These are phyloP conservation scores for Aspergillus hiratsukae DNA, from an alignment of 2,329 filamentous ascomycete genomes.

Conservation along the genomic window DNA sequence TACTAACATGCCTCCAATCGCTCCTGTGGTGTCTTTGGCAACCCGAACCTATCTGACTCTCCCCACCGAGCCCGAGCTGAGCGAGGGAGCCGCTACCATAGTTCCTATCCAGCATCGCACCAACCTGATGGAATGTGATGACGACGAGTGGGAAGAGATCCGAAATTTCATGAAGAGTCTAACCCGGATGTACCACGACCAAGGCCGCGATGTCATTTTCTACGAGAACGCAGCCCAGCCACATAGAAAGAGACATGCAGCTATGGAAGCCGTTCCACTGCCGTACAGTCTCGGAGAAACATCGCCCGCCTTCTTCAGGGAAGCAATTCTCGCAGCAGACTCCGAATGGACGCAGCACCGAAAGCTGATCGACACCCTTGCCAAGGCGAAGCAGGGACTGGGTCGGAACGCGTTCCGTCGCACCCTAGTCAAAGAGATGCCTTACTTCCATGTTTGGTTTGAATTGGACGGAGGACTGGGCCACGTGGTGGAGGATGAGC, in stretches of 20 bases:
- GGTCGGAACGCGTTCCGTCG: slow-evolving; percentile 79
- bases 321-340: slow-evolving; percentile 82
- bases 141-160: slow-evolving; percentile 98
- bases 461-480: slow-evolving; percentile 85
- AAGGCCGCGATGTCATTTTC: slow-evolving; percentile 88
- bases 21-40: slow-evolving; percentile 78
- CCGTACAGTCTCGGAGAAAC: slow-evolving; percentile 88
- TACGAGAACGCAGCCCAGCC: slow-evolving; percentile 93
- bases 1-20: slow-evolving; percentile 67
- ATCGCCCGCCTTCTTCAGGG: slow-evolving; percentile 89
- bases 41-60: slow-evolving; percentile 86
- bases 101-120: slow-evolving; percentile 80
- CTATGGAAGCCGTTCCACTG: slow-evolving; percentile 79
- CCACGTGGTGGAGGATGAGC: slow-evolving; percentile 83
- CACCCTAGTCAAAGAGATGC: slow-evolving; percentile 88
- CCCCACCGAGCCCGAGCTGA: slow-evolving; percentile 82
- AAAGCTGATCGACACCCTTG: slow-evolving; percentile 83
- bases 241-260: slow-evolving; percentile 73
- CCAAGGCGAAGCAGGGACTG: slow-evolving; percentile 55
- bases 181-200: slow-evolving; percentile 89
- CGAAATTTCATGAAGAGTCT: slow-evolving; percentile 98
- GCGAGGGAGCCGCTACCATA: slow-evolving; percentile 77
- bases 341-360: slow-evolving; percentile 95
- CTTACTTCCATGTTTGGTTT: slow-evolving; percentile 98
- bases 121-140: slow-evolving; percentile 95